Evolutionary conservation across 176 grass and related monocot genomes (phyloP).

Genomic region (Avena insularis): DNA sequence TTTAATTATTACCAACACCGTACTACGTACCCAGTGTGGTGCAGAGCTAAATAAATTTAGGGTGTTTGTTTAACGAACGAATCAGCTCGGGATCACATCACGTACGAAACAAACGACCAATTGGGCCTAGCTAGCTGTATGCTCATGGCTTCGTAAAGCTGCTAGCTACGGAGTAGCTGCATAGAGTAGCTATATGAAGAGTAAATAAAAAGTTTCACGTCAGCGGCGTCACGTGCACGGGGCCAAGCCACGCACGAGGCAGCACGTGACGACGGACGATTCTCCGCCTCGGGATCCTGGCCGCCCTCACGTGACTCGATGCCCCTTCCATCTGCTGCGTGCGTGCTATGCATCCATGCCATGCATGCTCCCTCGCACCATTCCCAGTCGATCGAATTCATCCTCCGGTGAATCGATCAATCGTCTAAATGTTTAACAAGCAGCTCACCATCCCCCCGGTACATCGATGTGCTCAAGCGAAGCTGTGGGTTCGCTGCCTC

Average conservation of each 20-base stretch:
- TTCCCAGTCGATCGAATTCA: too few relatives aligned
- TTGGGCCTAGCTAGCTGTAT: neutral
- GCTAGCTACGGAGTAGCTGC: neutral
- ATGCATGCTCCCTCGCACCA: too few relatives aligned
- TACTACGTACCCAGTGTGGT: too few relatives aligned
- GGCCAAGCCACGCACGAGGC: neutral
- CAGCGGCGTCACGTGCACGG: slow-evolving; percentile 28
- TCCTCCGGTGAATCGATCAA: too few relatives aligned
- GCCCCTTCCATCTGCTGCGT: neutral
- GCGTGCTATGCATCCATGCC: neutral
- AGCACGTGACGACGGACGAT: slow-evolving; percentile 1
- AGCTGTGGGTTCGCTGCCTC: too few relatives aligned
- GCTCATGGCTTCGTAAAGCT: too few relatives aligned
- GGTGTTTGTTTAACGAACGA: neutral
- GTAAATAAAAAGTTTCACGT: neutral
- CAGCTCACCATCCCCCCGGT: too few relatives aligned
- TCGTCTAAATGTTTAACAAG: too few relatives aligned
- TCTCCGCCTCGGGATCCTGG: slow-evolving; percentile 32
- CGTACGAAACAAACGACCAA: slow-evolving; percentile 1
- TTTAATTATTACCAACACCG: neutral
- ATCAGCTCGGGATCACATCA: neutral
- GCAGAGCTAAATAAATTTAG: too few relatives aligned
- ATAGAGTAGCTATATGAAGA: neutral
- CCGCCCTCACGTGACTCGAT: slow-evolving; percentile 24
- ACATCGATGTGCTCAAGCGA: too few relatives aligned